Base-by-base conservation (phyloP, 2,329 filamentous ascomycete species). In the Plectosphaerella sp. region DNA sequence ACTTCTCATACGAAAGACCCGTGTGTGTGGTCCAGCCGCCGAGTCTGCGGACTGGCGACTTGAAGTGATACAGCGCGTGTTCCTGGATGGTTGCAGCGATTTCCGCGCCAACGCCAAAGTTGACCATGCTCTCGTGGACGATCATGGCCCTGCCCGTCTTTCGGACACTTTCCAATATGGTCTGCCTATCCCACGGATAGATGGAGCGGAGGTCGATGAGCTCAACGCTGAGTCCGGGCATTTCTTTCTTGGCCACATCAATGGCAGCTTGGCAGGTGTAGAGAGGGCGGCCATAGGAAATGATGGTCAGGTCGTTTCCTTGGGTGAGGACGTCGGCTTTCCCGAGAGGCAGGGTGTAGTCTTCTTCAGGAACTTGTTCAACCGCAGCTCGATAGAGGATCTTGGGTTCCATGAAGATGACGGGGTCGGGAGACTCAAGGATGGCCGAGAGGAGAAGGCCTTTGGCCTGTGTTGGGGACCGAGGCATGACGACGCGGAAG, bases 391-490 rank as follows among this genome's bases (percentile, higher is more conserved):
- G 86, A 68, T 97, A 97, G 12, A 97, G 75, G 45, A 94, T 89
- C 73, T 97, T 97, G 45, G 92, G 92, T 67, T 97, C 92, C 86
- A 97, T 86, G 70, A 97, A 96, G 50, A 97, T 76, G 56, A 92
- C 89, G 0, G 92, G 92, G 67, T 97, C 92, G 56, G 91, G 89
- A 78, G 84, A 72, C 74, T 82, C 22, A 5, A 22, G 83, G 50
- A 96, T 91, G 1, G 87, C 81, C 3, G 88, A 80, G 3, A 96
- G 76, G 48, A 96, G 74, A 3, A 97, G 76, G 2, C 92, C 92
- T 69, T 97, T 97, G 5, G 92, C 92, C 69, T 97, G 92, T 3
- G 87, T 69, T 0, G 92, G 92, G 0, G 89, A 94, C 45, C 92
- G 80, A 1, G 92, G 92, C 68, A 96, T 86, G 24, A 97, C 84